Percentiles rank a stretch among this genome's conserved stretches.
Conservation (phyloP, 2,329 filamentous ascomycete species). For the Pseudogymnoascus sp. region DNA sequence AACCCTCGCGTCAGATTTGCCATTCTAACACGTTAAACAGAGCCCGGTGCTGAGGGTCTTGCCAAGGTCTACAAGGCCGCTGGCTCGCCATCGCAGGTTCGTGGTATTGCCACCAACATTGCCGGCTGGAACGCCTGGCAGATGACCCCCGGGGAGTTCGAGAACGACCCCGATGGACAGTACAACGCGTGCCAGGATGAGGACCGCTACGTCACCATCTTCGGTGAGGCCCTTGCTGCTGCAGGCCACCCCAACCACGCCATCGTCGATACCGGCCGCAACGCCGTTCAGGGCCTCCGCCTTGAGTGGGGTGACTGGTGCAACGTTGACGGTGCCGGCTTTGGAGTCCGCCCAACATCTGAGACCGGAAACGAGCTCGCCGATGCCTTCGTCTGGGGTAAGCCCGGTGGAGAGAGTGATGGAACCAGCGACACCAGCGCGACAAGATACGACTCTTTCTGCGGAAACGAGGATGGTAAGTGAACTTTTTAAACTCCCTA, state of each 20-base stretch:
- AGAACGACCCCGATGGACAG: slow-evolving; percentile 36
- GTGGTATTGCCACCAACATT: slow-evolving; percentile 52
- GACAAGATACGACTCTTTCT: slow-evolving; percentile 42
- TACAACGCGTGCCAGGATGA: slow-evolving; percentile 41
- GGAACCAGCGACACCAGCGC: slow-evolving; percentile 28
- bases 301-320: slow-evolving; percentile 42
- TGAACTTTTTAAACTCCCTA: slow-evolving; percentile 44
- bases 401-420: slow-evolving; percentile 30
- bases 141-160: slow-evolving; percentile 23
- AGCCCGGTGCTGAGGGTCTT: slow-evolving; percentile 41
- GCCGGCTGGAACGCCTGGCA: slow-evolving; percentile 46
- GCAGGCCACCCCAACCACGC: slow-evolving; percentile 33
- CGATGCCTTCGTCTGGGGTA: slow-evolving; percentile 31
- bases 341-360: slow-evolving; percentile 28
- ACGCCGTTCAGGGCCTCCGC: slow-evolving; percentile 36
- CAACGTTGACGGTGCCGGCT: slow-evolving; percentile 30
- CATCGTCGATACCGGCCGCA: slow-evolving; percentile 47
- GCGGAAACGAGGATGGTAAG: slow-evolving; percentile 42
- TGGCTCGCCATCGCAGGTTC: slow-evolving; percentile 42
- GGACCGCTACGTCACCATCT: slow-evolving; percentile 34
- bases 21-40: slow-evolving; percentile 13
- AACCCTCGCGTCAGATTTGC: background rate
- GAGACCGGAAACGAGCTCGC: slow-evolving; percentile 21
- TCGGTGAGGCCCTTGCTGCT: slow-evolving; percentile 30
- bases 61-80: slow-evolving; percentile 43